phyloP scores from a whole-genome alignment of 495 filamentous ascomycete genomes.

The Xylaria longipes region DNA sequence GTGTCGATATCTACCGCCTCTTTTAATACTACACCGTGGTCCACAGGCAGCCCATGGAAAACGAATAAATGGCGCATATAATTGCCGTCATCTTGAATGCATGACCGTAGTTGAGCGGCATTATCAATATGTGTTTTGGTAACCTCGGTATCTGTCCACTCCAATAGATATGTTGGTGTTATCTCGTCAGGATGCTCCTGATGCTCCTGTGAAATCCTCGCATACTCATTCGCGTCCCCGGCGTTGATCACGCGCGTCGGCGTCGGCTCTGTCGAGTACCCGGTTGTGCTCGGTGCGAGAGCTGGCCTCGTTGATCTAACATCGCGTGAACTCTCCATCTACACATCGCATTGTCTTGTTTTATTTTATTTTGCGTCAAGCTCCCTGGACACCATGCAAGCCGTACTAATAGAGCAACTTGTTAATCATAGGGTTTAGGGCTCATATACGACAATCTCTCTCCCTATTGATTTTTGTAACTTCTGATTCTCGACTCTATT shows the following conservation, averaged over 20 bases:
- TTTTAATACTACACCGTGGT: constrained; percentile 31
- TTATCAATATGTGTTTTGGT: constrained; percentile 21
- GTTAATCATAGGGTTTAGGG: not conserved
- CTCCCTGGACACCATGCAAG: no score
- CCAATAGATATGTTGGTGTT: constrained; percentile 28
- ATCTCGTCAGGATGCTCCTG: not conserved
- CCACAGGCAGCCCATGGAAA: constrained; percentile 34
- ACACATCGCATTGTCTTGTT: not conserved
- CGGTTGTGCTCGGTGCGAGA: not conserved
- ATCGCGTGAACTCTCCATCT: constrained; percentile 8
- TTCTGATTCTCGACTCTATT: not conserved
- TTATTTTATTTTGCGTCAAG: not conserved
- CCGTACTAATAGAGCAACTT: not conserved
- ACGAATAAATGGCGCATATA: constrained; percentile 34
- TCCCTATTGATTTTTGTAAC: not conserved
- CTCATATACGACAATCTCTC: not conserved
- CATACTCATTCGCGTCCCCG: not conserved
- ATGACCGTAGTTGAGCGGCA: constrained; percentile 15
- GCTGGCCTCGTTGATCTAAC: not conserved
- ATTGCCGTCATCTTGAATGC: not conserved
- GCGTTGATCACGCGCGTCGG: not conserved
- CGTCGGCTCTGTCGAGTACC: not conserved
- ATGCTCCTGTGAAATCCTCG: not conserved
- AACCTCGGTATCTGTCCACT: constrained; percentile 22
- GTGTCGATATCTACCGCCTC: constrained; percentile 34